Base-by-base conservation (phyloP, 202 grass and related monocot species). In the Musa balbisiana region DNA sequence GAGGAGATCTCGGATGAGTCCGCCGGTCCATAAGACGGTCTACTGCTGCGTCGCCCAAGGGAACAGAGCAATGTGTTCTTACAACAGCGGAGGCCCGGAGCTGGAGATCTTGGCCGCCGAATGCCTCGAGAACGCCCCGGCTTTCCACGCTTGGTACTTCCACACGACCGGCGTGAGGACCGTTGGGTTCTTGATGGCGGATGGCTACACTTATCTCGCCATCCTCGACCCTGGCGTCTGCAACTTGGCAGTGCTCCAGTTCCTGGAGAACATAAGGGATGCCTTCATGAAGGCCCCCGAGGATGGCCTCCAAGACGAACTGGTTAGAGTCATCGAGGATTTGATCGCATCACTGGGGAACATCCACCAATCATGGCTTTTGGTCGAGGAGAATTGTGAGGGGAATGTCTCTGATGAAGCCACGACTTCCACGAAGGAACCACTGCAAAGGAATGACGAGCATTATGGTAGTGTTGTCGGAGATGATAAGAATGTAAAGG, bases 121-220 rank as follows among this genome's bases (percentile, higher is more conserved):
- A 33, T 98, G 95, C 82, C 87, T 98, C 52, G 85, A 84, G 53
- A 83, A 85, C 20, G 70, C 83, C 9, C 88, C 88, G 2, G 62
- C 70, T 60, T 83, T 89, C 87, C 95, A 98, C 80, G 26, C 10
- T 29, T 98, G 91, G 95, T 88, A 86, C 80, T 90, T 92, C 77
- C 95, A 94, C 85, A 94, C 87, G 68, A 80, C 87, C 53, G 80
- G 74, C 49, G 69, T 62, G 13, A 84, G 81, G 79, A 91, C 88
- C 17, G 92, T 92, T 53, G 91, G 83, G 17, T 94, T 85, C 79
- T 79, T 94, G 19, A 81, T 79, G 3, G 59, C 33, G 27, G 85
- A 94, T 51, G 89, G 89, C 27, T 87, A 76, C 81, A 94, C 83
- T 11, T 92, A 92, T 82, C 89, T 98, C 74, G 89, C 88, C 64